A percentile compares a stretch with the other conserved stretches of the same genome.
These are phyloP conservation scores for Fraxinus albicans DNA, from an alignment of 305 asterid species.

Conservation along the genomic window DNA sequence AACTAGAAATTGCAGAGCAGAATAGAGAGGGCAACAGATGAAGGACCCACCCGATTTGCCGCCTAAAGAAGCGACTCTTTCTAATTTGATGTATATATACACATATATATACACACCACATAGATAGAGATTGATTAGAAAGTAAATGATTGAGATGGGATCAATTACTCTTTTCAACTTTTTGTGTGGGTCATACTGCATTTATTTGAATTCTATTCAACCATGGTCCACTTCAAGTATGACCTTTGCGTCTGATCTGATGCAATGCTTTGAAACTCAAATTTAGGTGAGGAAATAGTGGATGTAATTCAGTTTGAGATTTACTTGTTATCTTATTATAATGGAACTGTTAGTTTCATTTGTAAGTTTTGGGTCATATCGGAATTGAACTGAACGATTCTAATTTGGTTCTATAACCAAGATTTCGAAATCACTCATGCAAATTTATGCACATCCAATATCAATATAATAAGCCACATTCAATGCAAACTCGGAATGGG, in stretches of 20 bases:
- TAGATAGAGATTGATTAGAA: not conserved
- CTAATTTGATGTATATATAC: not conserved
- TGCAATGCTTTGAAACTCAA: not conserved
- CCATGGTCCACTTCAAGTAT: not conserved
- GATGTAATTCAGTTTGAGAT: not conserved
- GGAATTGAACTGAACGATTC: not conserved
- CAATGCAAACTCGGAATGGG: not conserved
- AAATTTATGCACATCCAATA: not conserved
- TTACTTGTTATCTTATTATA: not conserved
- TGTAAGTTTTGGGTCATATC: not conserved
- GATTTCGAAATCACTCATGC: not conserved
- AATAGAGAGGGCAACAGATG: not conserved
- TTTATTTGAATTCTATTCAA: not conserved
- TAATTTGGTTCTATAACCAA: not conserved
- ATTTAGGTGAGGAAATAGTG: not conserved
- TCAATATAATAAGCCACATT: not conserved
- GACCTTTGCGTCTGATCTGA: not conserved
- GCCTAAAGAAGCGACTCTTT: not conserved
- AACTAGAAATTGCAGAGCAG: not conserved
- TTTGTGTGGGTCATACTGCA: not conserved
- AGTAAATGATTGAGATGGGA: not conserved
- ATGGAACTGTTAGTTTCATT: not conserved
- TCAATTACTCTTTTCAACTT: not conserved
- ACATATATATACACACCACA: not conserved
- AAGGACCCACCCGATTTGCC: not conserved